A percentile compares a stretch with the other conserved stretches of the same genome.
phyloP scores from a whole-genome alignment of 108 stramenopile genomes.

The Bacterosira constricta region DNA sequence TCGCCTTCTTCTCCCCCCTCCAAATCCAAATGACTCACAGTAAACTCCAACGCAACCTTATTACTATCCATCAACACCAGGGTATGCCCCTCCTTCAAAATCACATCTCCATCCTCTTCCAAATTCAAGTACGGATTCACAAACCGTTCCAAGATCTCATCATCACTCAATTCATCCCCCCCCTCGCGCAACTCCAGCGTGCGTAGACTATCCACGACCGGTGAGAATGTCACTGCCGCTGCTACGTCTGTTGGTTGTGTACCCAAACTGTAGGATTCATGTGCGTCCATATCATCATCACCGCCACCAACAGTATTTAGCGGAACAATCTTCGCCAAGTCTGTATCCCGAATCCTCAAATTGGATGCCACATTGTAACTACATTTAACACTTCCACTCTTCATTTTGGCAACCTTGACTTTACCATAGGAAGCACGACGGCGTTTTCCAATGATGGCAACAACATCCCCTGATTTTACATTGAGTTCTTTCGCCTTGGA shows the following conservation, averaged over 20 bases:
- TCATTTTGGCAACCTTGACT: constrained; percentile 55
- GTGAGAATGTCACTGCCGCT: constrained; percentile 72
- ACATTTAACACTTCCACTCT: constrained; percentile 47
- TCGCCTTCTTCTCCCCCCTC: constrained; percentile 49
- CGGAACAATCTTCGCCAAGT: constrained; percentile 75
- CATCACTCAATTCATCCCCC: constrained; percentile 62
- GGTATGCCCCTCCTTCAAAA: constrained; percentile 65
- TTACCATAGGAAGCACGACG: constrained; percentile 75
- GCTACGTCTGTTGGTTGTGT: constrained; percentile 40
- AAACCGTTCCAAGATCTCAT: constrained; percentile 74
- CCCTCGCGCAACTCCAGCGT: constrained; percentile 66
- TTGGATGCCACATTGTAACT: constrained; percentile 72
- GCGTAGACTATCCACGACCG: constrained; percentile 72
- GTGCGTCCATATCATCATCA: constrained; percentile 21
- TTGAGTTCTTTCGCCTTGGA: constrained; percentile 85
- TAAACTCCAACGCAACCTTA: constrained; percentile 68
- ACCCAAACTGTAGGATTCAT: constrained; percentile 65
- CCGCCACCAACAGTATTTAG: constrained; percentile 20
- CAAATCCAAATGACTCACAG: constrained; percentile 68
- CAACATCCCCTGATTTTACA: constrained; percentile 64
- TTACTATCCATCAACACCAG: constrained; percentile 65
- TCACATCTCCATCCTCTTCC: constrained; percentile 41
- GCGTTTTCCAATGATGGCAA: constrained; percentile 75
- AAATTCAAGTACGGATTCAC: constrained; percentile 72
- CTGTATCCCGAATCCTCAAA: constrained; percentile 73